Percentiles rank a stretch among this genome's conserved stretches.
These are phyloP conservation scores for Ustilago curta DNA, from an alignment of 1,284 basidiomycete genomes.

Conservation along the genomic window DNA sequence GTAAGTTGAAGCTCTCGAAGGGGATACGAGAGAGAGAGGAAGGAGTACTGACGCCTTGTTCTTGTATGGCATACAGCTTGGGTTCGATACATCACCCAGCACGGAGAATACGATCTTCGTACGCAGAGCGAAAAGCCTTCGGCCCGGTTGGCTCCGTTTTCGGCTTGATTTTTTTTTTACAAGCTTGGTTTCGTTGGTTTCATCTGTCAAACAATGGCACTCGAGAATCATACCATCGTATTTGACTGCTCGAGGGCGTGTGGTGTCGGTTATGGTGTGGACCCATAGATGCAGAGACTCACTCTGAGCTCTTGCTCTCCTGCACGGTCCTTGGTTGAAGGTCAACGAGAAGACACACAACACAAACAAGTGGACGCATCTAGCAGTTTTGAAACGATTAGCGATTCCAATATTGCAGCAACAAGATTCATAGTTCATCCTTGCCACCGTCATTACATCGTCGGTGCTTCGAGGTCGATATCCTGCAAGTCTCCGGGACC, in stretches of 20 bases:
- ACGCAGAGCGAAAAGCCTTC: slow-evolving; percentile 66
- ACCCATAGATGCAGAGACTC: too few species aligned
- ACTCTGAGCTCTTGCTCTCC: too few species aligned
- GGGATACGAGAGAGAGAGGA: not conserved
- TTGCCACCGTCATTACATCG: slow-evolving; percentile 22
- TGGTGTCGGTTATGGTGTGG: too few species aligned
- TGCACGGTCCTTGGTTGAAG: too few species aligned
- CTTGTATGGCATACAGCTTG: slow-evolving; percentile 33
- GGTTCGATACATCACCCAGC: slow-evolving; percentile 81
- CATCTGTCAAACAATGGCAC: too few species aligned
- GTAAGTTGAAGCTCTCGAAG: slow-evolving; percentile 44
- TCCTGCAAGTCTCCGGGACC: slow-evolving; percentile 64
- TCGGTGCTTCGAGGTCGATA: slow-evolving; percentile 58
- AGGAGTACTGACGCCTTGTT: slow-evolving; percentile 4
- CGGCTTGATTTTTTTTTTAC: slow-evolving; percentile 20
- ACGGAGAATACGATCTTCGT: slow-evolving; percentile 87
- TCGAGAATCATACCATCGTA: slow-evolving; percentile 11
- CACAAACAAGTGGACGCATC: not conserved
- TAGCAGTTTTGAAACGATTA: not conserved
- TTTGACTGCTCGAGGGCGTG: too few species aligned
- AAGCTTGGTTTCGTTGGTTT: too few species aligned
- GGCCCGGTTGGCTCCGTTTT: slow-evolving; percentile 62
- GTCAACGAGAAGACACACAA: not conserved
- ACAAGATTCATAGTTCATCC: not conserved
- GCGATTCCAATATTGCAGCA: not conserved